Evolutionary conservation across 192 early-diverging fungal genomes (phyloP).

Genomic region (Coemansia sp.): DNA sequence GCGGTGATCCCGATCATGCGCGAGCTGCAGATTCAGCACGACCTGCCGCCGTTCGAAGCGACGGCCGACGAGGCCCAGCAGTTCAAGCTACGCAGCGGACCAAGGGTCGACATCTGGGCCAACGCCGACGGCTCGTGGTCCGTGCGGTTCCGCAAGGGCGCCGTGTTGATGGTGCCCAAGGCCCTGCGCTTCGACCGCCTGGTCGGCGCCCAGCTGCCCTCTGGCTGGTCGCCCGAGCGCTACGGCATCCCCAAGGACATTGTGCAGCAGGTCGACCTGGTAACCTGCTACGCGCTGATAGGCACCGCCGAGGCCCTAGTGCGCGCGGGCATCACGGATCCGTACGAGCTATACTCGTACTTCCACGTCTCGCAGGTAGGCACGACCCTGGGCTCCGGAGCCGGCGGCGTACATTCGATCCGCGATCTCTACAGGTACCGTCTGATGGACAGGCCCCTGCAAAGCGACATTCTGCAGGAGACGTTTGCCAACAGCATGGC

Average conservation of each 20-base stretch:
- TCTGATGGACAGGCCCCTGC: constrained; percentile 73
- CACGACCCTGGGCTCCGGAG: constrained; percentile 83
- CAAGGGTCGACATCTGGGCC: constrained; percentile 61
- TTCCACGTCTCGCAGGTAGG: constrained; percentile 93
- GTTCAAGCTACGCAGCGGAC: constrained; percentile 83
- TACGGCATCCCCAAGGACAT: constrained; percentile 93
- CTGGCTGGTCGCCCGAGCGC: constrained; percentile 88
- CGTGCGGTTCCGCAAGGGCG: constrained; percentile 81
- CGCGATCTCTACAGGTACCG: constrained; percentile 79
- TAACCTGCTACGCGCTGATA: constrained; percentile 85
- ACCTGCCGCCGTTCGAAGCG: constrained; percentile 84
- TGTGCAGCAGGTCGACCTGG: constrained; percentile 84
- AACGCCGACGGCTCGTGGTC: constrained; percentile 60
- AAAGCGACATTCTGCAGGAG: constrained; percentile 93
- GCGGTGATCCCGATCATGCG: constrained; percentile 81
- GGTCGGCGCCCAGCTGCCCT: constrained; percentile 91
- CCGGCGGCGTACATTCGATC: constrained; percentile 81
- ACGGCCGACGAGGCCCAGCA: constrained; percentile 80
- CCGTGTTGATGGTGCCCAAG: constrained; percentile 86
- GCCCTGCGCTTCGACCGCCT: constrained; percentile 89
- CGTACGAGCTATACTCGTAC: constrained; percentile 96
- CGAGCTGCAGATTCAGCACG: constrained; percentile 83
- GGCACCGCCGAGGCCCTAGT: constrained; percentile 90
- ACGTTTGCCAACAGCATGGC: constrained; percentile 65
- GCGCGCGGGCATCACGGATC: constrained; percentile 88